Evolutionary conservation across 345 rosid species (phyloP).

Genomic region (Eucalyptus pauciflora): DNA sequence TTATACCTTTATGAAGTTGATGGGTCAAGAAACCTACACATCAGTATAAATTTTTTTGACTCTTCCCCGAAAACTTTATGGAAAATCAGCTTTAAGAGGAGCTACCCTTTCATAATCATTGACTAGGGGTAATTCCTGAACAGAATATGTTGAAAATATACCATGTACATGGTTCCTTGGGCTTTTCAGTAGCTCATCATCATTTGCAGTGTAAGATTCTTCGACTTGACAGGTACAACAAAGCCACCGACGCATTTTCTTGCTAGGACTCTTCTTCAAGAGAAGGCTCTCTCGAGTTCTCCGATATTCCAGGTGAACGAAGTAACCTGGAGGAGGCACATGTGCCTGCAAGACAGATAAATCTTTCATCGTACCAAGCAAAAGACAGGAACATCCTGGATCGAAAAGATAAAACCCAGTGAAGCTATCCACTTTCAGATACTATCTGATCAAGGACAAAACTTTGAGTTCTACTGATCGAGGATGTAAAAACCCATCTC

Average conservation of each 20-base stretch:
- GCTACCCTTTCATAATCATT: not conserved
- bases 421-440: not conserved
- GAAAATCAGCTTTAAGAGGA: not conserved
- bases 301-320: slow-evolving; percentile 3
- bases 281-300: not conserved
- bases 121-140: not conserved
- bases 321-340: slow-evolving; percentile 9
- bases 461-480: not conserved
- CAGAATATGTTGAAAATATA: not conserved
- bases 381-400: not conserved
- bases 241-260: slow-evolving; percentile 35
- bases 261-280: slow-evolving; percentile 17
- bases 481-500: not conserved
- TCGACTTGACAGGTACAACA: slow-evolving; percentile 33
- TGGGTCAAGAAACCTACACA: not conserved
- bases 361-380: not conserved
- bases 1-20: not conserved
- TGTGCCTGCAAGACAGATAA: slow-evolving; percentile 5
- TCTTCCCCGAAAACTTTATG: not conserved
- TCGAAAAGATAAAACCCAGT: not conserved
- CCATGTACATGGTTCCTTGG: slow-evolving; percentile 11
- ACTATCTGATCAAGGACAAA: not conserved
- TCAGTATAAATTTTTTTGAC: not conserved
- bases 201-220: slow-evolving; percentile 1
- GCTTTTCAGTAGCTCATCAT: not conserved